phyloP scores from a whole-genome alignment of 1,284 basidiomycete species.

The Ceratobasidium sp. region DNA sequence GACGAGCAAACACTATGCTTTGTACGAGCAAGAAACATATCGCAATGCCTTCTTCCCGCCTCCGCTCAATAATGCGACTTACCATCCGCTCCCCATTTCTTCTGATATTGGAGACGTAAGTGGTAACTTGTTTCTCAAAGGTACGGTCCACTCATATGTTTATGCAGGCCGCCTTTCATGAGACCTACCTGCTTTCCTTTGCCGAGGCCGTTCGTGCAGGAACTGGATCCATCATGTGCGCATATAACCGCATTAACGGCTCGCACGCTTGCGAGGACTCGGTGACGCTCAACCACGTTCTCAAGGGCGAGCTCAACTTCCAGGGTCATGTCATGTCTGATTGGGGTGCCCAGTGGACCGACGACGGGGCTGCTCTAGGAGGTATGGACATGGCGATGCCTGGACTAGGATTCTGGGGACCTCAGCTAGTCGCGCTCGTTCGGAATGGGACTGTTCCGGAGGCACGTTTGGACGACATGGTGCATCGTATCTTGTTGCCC shows the following conservation, averaged over 20 bases:
- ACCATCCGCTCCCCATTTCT: constrained; percentile 11
- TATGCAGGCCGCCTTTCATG: constrained; percentile 54
- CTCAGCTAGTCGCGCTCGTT: constrained; percentile 69
- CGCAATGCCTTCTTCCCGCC: background rate
- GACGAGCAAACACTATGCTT: constrained; percentile 51
- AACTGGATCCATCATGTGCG: constrained; percentile 80
- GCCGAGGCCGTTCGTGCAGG: constrained; percentile 72
- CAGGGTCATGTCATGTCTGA: constrained; percentile 50
- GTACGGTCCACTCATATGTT: no score
- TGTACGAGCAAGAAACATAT: constrained; percentile 41
- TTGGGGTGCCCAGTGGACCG: no score
- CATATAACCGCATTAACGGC: constrained; percentile 70
- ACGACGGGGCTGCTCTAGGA: no score
- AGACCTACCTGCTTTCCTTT: constrained; percentile 57
- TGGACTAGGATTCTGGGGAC: constrained; percentile 57
- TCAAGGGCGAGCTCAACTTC: constrained; percentile 74
- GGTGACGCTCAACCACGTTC: constrained; percentile 73
- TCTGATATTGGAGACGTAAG: constrained; percentile 41
- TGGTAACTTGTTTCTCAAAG: background rate
- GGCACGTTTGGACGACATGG: constrained; percentile 40
- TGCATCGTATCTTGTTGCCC: constrained; percentile 49
- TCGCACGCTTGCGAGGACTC: constrained; percentile 83
- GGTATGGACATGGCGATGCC: no score
- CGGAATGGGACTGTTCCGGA: constrained; percentile 69
- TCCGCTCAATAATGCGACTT: constrained; percentile 48